Evolutionary conservation across 208 protist genomes (phyloP).

Genomic region (Porcisia deanei): DNA sequence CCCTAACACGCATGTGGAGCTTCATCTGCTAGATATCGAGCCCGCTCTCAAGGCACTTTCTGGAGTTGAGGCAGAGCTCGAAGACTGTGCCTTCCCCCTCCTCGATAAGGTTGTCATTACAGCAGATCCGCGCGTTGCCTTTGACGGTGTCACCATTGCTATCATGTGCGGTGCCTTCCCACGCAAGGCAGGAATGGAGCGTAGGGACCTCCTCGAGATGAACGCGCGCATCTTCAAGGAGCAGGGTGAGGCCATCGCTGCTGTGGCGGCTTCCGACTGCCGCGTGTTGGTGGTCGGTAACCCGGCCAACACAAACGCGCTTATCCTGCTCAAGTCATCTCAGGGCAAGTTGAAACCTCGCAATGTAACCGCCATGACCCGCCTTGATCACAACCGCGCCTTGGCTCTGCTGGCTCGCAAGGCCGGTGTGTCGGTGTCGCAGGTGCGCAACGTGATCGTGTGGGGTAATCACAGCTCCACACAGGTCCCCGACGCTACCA

Average conservation of each 20-base stretch:
- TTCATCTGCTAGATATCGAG: constrained; percentile 92
- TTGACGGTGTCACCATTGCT: constrained; percentile 79
- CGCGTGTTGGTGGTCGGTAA: constrained; percentile 96
- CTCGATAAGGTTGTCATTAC: constrained; percentile 81
- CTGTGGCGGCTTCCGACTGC: constrained; percentile 82
- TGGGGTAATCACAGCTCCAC: constrained; percentile 97
- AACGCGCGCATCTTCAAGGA: constrained; percentile 96
- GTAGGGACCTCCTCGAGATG: constrained; percentile 94
- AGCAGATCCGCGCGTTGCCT: constrained; percentile 73
- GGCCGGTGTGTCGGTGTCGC: constrained; percentile 47
- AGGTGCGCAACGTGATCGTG: constrained; percentile 93
- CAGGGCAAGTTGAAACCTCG: constrained; percentile 68
- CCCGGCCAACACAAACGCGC: constrained; percentile 97
- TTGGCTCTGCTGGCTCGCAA: constrained; percentile 83
- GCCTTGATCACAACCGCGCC: constrained; percentile 97
- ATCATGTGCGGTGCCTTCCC: constrained; percentile 90
- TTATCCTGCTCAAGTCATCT: constrained; percentile 89
- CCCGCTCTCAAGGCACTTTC: constrained; percentile 74
- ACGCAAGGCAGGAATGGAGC: constrained; percentile 94
- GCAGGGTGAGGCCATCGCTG: constrained; percentile 90
- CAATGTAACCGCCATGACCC: constrained; percentile 96
- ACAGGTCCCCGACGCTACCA: constrained; percentile 92
- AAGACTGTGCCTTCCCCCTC: constrained; percentile 94
- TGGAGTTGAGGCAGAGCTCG: constrained; percentile 93
- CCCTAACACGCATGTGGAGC: constrained; percentile 80